Evolutionary conservation across 768 basidiomycete species (phyloP).

Genomic region (Harrya chromipes): DNA sequence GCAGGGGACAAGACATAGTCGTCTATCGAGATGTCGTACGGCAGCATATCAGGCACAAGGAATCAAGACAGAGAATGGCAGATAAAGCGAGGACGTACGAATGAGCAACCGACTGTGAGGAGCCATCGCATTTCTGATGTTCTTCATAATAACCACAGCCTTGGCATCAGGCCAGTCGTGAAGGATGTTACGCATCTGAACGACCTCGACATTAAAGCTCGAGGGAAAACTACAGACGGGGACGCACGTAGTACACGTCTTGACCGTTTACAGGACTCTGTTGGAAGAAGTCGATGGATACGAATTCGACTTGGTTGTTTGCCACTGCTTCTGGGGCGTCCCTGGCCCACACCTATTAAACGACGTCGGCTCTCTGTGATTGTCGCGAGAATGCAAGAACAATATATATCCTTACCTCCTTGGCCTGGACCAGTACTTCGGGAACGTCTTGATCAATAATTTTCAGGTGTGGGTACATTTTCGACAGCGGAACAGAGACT

Average conservation of each 20-base stretch:
- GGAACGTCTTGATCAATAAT: conserved; percentile 34
- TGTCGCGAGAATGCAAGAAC: neutral
- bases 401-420: conserved; percentile 6
- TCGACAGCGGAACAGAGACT: conserved; percentile 29
- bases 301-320: conserved; percentile 28
- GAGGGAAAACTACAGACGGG: neutral
- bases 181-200: conserved; percentile 18
- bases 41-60: too few relatives aligned
- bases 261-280: conserved; percentile 24
- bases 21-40: neutral
- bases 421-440: conserved; percentile 20
- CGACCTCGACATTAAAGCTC: neutral
- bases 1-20: too few relatives aligned
- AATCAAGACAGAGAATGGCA: neutral
- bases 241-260: conserved; percentile 34
- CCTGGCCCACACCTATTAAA: conserved; percentile 20
- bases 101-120: conserved; percentile 26
- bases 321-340: conserved; percentile 26
- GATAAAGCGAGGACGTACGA: conserved; percentile 19
- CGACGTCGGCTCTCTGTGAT: neutral
- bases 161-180: conserved; percentile 31
- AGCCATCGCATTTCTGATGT: conserved; percentile 23
- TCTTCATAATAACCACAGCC: conserved; percentile 18
- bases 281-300: conserved; percentile 30
- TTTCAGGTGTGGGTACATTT: conserved; percentile 28